A percentile compares a stretch with the other conserved stretches of the same genome.
Conservation (phyloP, 208 protist species). For the Trypanosoma platydactyli region DNA sequence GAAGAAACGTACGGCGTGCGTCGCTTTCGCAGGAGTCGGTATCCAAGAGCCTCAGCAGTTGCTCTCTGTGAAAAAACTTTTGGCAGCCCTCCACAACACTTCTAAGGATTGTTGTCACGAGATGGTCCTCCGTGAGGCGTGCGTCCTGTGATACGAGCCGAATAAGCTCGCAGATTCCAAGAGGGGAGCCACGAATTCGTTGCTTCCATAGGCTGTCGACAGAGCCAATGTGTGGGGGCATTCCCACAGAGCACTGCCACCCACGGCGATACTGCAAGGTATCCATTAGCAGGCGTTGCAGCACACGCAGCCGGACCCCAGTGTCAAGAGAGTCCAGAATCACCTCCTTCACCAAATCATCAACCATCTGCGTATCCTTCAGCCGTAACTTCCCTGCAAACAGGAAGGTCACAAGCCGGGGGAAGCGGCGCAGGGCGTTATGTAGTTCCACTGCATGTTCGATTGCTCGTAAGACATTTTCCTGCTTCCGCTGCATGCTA, state of each 20-base stretch:
- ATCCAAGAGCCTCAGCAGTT: conserved; percentile 6
- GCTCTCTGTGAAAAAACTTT: neutral
- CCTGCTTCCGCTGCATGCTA: neutral
- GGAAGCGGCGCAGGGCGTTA: conserved; percentile 13
- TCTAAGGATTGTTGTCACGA: neutral
- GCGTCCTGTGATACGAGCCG: neutral
- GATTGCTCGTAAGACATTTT: conserved; percentile 4
- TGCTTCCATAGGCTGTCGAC: neutral
- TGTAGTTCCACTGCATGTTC: conserved; percentile 19
- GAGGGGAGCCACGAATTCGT: neutral
- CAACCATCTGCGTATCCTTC: neutral
- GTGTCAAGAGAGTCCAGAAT: neutral
- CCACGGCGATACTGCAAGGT: neutral
- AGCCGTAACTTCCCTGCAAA: neutral
- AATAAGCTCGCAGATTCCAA: conserved; percentile 19
- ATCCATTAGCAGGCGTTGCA: conserved; percentile 5
- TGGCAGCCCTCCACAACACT: conserved; percentile 16
- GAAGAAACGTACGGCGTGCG: conserved; percentile 6
- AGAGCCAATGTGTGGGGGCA: neutral
- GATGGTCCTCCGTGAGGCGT: neutral
- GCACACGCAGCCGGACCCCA: neutral
- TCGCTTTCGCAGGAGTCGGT: neutral
- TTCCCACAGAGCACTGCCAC: neutral
- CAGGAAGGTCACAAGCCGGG: conserved; percentile 13
- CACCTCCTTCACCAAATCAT: neutral